A percentile compares a stretch with the other conserved stretches of the same genome.
Conservation (phyloP, 495 filamentous ascomycete genomes). For the Trichoderma erinaceum region DNA sequence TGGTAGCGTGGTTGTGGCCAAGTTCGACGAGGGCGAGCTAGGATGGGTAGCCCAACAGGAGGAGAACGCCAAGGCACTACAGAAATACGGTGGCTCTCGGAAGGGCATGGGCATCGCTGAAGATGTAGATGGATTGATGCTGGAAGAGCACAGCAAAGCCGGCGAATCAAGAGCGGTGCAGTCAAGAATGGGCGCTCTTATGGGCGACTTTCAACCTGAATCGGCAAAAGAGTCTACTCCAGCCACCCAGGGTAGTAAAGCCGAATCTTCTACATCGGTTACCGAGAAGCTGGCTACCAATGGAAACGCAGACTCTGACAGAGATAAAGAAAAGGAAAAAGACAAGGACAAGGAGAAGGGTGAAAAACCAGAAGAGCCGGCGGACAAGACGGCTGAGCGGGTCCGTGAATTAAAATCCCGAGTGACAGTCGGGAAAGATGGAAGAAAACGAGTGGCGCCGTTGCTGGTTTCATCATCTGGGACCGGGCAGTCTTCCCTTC, state of each 20-base stretch:
- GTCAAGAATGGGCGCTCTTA: constrained; percentile 92
- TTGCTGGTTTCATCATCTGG: constrained; percentile 82
- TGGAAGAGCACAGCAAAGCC: constrained; percentile 88
- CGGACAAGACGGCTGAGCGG: constrained; percentile 54
- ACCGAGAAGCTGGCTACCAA: constrained; percentile 34
- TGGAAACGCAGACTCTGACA: constrained; percentile 27
- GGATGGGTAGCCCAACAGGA: constrained; percentile 55
- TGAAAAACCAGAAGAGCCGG: constrained; percentile 37
- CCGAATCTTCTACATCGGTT: constrained; percentile 24
- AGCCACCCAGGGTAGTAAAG: constrained; percentile 38
- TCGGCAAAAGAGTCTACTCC: constrained; percentile 28
- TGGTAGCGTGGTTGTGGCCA: constrained; percentile 70
- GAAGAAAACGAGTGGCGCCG: constrained; percentile 91
- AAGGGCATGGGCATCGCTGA: constrained; percentile 84
- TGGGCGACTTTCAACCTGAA: constrained; percentile 66
- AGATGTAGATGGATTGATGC: constrained; percentile 73
- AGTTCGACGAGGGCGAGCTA: constrained; percentile 43
- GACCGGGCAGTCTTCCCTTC: constrained; percentile 77
- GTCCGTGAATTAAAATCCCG: constrained; percentile 79
- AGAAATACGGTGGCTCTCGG: constrained; percentile 84
- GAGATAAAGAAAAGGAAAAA: constrained; percentile 20
- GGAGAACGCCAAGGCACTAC: constrained; percentile 86
- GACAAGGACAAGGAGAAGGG: constrained; percentile 17
- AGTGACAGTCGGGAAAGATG: constrained; percentile 92
- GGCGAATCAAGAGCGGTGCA: constrained; percentile 83